Percentiles rank a stretch among this genome's conserved stretches.
Evolutionary conservation across 1,139 yeast species (phyloP).

Genomic region (Saccharomyces hybrid): DNA sequence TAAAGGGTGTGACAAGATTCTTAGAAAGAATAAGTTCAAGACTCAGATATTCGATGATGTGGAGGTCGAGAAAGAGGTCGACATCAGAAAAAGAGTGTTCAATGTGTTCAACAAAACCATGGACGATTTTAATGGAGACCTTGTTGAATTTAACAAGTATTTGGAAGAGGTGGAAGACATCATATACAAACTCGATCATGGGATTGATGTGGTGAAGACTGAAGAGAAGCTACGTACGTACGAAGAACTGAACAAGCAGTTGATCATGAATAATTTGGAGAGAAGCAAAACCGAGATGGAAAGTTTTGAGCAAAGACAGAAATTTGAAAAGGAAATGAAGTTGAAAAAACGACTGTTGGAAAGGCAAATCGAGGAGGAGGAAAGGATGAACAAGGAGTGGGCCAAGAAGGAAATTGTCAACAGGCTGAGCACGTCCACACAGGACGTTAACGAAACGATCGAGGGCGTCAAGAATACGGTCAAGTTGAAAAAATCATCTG

Average conservation of each 20-base stretch:
- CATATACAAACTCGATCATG: constrained; percentile 66
- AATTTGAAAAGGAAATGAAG: constrained; percentile 50
- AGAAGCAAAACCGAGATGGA: constrained; percentile 60
- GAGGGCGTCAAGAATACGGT: constrained; percentile 52
- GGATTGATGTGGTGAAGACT: constrained; percentile 62
- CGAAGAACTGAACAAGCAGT: constrained; percentile 66
- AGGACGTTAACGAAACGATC: constrained; percentile 41
- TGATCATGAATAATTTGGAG: constrained; percentile 67
- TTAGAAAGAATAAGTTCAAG: constrained; percentile 84
- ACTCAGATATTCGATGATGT: constrained; percentile 89
- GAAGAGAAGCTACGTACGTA: constrained; percentile 62
- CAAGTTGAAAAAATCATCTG: constrained; percentile 51
- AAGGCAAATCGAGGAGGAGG: constrained; percentile 64
- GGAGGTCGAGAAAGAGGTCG: constrained; percentile 83
- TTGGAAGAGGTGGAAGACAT: constrained; percentile 77
- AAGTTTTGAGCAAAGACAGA: constrained; percentile 42
- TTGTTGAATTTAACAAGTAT: constrained; percentile 62
- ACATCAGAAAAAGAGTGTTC: constrained; percentile 71
- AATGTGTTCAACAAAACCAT: constrained; percentile 73
- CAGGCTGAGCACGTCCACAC: constrained; percentile 41
- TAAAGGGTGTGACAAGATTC: constrained; percentile 78
- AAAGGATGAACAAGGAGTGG: constrained; percentile 49
- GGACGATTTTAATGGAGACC: constrained; percentile 56
- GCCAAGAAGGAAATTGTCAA: constrained; percentile 64
- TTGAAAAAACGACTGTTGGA: constrained; percentile 57